Evolutionary conservation across 257 asterid species (phyloP).

Genomic region (Anisodus acutangulus): DNA sequence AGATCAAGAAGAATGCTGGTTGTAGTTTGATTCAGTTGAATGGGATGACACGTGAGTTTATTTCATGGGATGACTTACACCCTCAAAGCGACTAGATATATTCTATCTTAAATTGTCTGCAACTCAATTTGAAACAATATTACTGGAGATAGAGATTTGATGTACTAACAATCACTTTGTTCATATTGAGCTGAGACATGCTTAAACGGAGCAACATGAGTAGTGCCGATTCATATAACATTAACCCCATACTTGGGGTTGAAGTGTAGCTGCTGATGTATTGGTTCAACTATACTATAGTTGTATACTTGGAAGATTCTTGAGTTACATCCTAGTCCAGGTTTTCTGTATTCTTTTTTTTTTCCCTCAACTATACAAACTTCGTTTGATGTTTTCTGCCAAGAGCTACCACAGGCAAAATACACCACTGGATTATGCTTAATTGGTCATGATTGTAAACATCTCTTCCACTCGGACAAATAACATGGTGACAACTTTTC

Average conservation of each 20-base stretch:
- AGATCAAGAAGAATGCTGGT: constrained; percentile 72
- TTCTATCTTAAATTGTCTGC: constrained; percentile 52
- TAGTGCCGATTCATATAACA: not conserved
- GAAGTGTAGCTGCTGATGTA: not conserved
- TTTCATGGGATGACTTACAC: constrained; percentile 82
- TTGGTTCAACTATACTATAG: not conserved
- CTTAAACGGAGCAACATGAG: not conserved
- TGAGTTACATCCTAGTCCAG: not conserved
- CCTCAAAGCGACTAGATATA: constrained; percentile 51
- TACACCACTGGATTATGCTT: not conserved
- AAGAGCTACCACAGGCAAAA: not conserved
- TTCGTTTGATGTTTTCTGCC: not conserved
- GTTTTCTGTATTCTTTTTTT: not conserved
- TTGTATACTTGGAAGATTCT: not conserved
- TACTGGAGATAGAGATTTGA: not conserved
- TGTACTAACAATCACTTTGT: constrained; percentile 10
- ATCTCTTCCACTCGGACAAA: not conserved
- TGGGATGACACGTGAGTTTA: constrained; percentile 69
- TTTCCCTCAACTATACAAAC: not conserved
- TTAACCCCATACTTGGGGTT: not conserved
- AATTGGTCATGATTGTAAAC: not conserved
- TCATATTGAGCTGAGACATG: not conserved
- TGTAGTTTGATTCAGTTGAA: constrained; percentile 72
- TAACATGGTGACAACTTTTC: not conserved
- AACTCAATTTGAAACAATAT: constrained; percentile 46